phyloP scores from a whole-genome alignment of 169 alveolate species.

The Babesia gibsoni region DNA sequence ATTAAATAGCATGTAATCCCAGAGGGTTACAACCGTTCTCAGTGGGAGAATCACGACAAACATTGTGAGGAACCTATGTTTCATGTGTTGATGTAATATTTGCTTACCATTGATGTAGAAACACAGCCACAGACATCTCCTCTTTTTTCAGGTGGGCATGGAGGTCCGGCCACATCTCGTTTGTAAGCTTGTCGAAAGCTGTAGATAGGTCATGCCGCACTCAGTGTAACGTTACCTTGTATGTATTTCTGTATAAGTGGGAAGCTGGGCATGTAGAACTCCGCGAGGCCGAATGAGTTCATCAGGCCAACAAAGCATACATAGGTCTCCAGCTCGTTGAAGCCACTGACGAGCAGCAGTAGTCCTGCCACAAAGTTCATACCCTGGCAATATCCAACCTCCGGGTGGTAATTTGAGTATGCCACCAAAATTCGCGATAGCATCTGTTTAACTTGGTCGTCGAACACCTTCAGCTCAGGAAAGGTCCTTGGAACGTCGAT shows the following conservation, averaged over 20 bases:
- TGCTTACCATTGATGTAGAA: conserved; percentile 71
- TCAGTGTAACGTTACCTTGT: conserved; percentile 6
- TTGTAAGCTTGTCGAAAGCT: conserved; percentile 65
- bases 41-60: conserved; percentile 73
- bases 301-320: conserved; percentile 73
- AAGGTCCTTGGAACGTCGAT: conserved; percentile 70
- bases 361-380: conserved; percentile 85
- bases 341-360: conserved; percentile 72
- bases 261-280: conserved; percentile 69
- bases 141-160: conserved; percentile 65
- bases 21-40: conserved; percentile 70
- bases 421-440: conserved; percentile 64
- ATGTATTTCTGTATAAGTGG: conserved; percentile 71
- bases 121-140: conserved; percentile 72
- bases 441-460: conserved; percentile 44
- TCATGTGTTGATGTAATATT: neutral
- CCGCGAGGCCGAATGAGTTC: conserved; percentile 67
- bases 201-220: neutral
- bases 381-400: conserved; percentile 89
- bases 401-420: conserved; percentile 58
- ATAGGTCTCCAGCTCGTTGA: conserved; percentile 72
- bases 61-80: conserved; percentile 66
- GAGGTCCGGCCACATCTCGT: conserved; percentile 63
- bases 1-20: conserved; percentile 71
- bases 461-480: conserved; percentile 54